Conservation (phyloP, 768 basidiomycete species). For the Suillus bovinus region DNA sequence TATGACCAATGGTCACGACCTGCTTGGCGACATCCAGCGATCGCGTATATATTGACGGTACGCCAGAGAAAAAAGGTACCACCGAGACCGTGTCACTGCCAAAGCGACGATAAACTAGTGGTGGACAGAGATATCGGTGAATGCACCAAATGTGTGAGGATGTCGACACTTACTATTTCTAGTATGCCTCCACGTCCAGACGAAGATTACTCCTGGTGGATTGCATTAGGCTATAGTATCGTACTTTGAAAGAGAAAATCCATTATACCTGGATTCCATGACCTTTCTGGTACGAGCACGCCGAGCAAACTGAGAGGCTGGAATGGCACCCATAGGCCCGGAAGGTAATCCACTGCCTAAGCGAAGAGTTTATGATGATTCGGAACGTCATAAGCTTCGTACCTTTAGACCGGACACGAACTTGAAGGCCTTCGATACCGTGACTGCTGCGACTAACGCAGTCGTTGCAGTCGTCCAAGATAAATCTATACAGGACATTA, state of each 20-base stretch:
- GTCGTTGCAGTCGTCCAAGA: conserved; percentile 12
- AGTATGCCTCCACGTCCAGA: conserved; percentile 26
- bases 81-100: conserved; percentile 23
- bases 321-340: conserved; percentile 24
- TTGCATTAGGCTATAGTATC: background rate
- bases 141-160: background rate
- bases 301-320: conserved; percentile 14
- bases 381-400: background rate
- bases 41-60: conserved; percentile 23
- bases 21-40: conserved; percentile 23
- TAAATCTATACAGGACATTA: background rate
- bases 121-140: background rate
- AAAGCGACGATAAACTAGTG: conserved; percentile 21
- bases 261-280: conserved; percentile 22
- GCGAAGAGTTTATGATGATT: background rate
- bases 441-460: conserved; percentile 7
- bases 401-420: conserved; percentile 19
- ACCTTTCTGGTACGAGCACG: conserved; percentile 18
- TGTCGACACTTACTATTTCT: conserved; percentile 14
- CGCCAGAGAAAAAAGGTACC: conserved; percentile 20
- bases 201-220: conserved; percentile 17
- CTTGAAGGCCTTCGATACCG: conserved; percentile 19
- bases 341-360: conserved; percentile 20
- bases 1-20: conserved; percentile 21
- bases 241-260: background rate